phyloP scores from a whole-genome alignment of 257 asterid species.

The Penstemon newberryi region DNA sequence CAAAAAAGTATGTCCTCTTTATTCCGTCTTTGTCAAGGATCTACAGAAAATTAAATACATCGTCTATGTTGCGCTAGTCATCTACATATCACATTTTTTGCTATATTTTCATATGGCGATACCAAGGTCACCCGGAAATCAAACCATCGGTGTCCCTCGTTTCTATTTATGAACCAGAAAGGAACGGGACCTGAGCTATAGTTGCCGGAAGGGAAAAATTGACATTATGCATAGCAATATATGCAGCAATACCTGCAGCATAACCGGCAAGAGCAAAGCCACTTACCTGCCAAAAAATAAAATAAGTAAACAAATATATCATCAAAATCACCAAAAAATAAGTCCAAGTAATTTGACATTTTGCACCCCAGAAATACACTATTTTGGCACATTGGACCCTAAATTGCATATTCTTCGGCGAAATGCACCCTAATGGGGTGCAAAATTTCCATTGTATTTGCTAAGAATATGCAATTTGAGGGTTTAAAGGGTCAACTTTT shows the following conservation, averaged over 20 bases:
- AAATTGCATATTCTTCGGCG: no score
- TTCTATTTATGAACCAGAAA: constrained; percentile 53
- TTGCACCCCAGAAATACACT: neutral
- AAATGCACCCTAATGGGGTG: no score
- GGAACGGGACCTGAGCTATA: constrained; percentile 74
- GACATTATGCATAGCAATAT: constrained; percentile 74
- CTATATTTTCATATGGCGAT: neutral
- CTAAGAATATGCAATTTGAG: no score
- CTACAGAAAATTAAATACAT: no score
- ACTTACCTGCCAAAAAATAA: constrained; percentile 63
- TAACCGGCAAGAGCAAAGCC: constrained; percentile 99
- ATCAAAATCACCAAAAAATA: constrained; percentile 2
- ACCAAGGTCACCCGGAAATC: neutral
- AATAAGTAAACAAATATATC: neutral
- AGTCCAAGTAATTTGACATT: neutral
- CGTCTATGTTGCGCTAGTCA: neutral
- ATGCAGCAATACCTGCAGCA: constrained; percentile 91
- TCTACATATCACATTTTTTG: constrained; percentile 20
- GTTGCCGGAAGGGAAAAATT: constrained; percentile 63
- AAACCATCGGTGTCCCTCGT: neutral
- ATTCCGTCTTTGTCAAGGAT: no score
- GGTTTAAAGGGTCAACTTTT: no score
- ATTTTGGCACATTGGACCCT: no score
- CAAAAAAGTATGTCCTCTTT: no score
- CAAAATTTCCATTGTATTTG: no score